Evolutionary conservation across 2,329 filamentous ascomycete species (phyloP).

Genomic region (Colletotrichum gigasporum): DNA sequence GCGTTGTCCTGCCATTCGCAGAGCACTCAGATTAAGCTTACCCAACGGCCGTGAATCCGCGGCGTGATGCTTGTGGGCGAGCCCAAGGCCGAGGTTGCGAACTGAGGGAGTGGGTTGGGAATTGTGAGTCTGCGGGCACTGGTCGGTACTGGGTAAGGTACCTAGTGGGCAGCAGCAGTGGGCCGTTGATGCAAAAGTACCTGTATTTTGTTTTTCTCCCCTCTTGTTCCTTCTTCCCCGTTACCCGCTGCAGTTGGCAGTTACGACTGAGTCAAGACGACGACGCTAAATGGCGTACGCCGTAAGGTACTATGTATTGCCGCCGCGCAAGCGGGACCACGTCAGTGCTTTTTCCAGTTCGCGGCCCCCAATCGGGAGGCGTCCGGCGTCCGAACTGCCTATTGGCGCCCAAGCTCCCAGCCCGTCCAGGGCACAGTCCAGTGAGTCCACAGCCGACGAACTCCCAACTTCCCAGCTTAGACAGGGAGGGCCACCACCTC

Average conservation of each 20-base stretch:
- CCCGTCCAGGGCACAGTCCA: too few species aligned
- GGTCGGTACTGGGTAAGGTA: too few species aligned
- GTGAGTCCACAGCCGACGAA: not conserved
- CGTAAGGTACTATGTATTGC: not conserved
- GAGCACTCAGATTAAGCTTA: not conserved
- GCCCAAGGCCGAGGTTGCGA: too few species aligned
- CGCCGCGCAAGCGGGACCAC: not conserved
- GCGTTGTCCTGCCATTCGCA: not conserved
- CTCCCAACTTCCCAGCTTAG: not conserved
- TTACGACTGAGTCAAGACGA: not conserved
- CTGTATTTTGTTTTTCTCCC: not conserved
- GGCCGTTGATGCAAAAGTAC: not conserved
- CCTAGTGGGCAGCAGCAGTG: too few species aligned
- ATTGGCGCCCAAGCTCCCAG: not conserved
- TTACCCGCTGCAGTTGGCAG: too few species aligned
- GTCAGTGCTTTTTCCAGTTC: not conserved
- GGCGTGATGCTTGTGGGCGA: too few species aligned
- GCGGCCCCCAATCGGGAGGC: slow-evolving; percentile 18
- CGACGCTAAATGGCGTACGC: not conserved
- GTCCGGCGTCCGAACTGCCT: slow-evolving; percentile 16
- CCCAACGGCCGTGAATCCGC: not conserved
- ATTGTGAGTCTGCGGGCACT: too few species aligned
- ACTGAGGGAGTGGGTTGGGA: too few species aligned
- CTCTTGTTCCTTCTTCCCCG: too few species aligned
- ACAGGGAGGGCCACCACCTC: not conserved